These are phyloP conservation scores for Eremothecium sinecaudum DNA, from an alignment of 1,139 yeast genomes.

Conservation along the genomic window DNA sequence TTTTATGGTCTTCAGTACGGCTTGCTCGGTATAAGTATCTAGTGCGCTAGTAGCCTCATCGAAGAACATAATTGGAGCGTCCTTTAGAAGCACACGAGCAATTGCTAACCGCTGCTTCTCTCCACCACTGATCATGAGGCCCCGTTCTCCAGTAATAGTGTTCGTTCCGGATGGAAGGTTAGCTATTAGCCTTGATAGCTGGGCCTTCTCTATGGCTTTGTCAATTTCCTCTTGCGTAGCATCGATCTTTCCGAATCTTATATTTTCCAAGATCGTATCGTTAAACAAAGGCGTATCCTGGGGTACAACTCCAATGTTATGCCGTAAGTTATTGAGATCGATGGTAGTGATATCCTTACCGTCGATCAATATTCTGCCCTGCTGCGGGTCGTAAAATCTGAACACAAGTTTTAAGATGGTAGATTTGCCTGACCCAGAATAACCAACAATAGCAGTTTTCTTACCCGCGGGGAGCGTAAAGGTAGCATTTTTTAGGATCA, in stretches of 20 bases:
- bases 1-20: constrained; percentile 63
- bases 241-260: constrained; percentile 71
- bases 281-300: constrained; percentile 96
- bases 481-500: constrained; percentile 69
- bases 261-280: constrained; percentile 79
- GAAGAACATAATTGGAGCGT: constrained; percentile 83
- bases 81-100: constrained; percentile 74
- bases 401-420: constrained; percentile 77
- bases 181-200: constrained; percentile 50
- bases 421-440: constrained; percentile 92
- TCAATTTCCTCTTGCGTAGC: constrained; percentile 68
- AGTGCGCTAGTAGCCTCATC: constrained; percentile 97
- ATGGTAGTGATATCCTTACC: constrained; percentile 81
- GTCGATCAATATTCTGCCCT: constrained; percentile 74
- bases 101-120: constrained; percentile 94
- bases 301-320: constrained; percentile 83
- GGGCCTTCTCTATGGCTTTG: constrained; percentile 57
- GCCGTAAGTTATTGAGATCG: constrained; percentile 65
- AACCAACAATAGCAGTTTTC: constrained; percentile 89
- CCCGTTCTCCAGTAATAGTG: constrained; percentile 95
- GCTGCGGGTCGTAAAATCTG: constrained; percentile 76
- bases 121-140: constrained; percentile 98
- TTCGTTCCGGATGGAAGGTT: constrained; percentile 76
- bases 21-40: constrained; percentile 93
- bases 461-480: constrained; percentile 87